These are phyloP conservation scores for Tulasnella calospora DNA, from an alignment of 768 basidiomycete species.

Conservation along the genomic window DNA sequence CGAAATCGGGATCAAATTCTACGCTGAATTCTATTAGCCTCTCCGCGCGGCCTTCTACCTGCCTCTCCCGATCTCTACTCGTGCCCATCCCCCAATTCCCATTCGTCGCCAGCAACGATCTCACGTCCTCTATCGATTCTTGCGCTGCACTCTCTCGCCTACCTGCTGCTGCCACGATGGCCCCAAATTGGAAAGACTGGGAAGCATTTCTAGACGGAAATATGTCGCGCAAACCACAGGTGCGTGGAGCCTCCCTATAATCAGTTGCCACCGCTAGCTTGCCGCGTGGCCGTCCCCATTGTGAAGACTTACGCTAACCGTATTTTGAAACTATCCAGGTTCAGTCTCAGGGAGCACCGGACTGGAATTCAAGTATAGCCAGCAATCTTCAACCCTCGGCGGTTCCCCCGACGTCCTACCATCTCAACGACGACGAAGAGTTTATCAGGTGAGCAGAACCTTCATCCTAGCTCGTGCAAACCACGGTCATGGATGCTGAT, in stretches of 20 bases:
- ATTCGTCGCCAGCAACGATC: not conserved
- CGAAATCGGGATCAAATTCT: slow-evolving; percentile 1
- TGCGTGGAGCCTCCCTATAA: not conserved
- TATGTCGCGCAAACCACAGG: slow-evolving; percentile 10
- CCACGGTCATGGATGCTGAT: not conserved
- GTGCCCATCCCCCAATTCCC: not conserved
- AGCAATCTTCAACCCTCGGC: not conserved
- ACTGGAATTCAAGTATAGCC: not conserved
- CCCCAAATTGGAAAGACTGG: slow-evolving; percentile 4
- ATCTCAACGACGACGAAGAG: not conserved
- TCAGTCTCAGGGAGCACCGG: not conserved
- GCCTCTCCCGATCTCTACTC: not conserved
- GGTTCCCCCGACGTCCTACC: not conserved
- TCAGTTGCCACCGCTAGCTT: not conserved
- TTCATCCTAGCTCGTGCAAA: not conserved
- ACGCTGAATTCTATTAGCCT: not conserved
- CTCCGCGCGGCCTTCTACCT: not conserved
- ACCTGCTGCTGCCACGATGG: not conserved
- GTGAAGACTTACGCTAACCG: not conserved
- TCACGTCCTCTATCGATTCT: not conserved
- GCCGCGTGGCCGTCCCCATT: not conserved
- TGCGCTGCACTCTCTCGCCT: not conserved
- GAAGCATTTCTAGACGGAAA: slow-evolving; percentile 19
- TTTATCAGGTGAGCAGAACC: not conserved
- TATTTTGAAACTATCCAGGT: not conserved